These are phyloP conservation scores for Phalaenopsis hybrid DNA, from an alignment of 116 monocot species.

Conservation along the genomic window DNA sequence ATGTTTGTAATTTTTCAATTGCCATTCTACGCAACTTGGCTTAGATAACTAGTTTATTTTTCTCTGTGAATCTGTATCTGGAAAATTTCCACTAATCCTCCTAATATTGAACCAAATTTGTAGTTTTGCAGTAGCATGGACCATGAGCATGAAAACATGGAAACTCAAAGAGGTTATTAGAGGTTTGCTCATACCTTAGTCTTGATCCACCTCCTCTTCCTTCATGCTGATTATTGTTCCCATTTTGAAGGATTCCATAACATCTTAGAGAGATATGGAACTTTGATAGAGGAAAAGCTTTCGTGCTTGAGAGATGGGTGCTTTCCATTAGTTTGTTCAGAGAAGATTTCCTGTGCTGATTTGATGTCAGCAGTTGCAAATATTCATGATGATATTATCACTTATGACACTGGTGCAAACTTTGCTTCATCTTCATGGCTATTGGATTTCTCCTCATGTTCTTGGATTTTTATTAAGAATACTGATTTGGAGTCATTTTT, in stretches of 20 bases:
- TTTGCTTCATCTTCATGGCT: background rate
- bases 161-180: constrained; percentile 32
- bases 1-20: too few species aligned
- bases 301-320: constrained; percentile 24
- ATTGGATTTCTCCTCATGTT: background rate
- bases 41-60: too few species aligned
- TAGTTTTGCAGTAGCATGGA: constrained; percentile 74
- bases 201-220: background rate
- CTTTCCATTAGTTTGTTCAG: constrained; percentile 8
- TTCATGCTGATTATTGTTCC: background rate
- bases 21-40: too few species aligned
- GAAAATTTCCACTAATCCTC: background rate
- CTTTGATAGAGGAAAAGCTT: constrained; percentile 42
- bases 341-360: constrained; percentile 34
- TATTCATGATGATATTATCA: constrained; percentile 30
- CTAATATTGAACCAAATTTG: constrained; percentile 3
- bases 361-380: constrained; percentile 55
- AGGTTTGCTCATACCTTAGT: constrained; percentile 39
- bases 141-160: constrained; percentile 48
- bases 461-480: background rate
- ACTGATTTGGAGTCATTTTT: constrained; percentile 1
- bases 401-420: constrained; percentile 57
- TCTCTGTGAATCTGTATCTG: too few species aligned
- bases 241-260: constrained; percentile 37
- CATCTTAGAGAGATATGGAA: constrained; percentile 35